Conservation (phyloP, 1,284 basidiomycete species). For the Veloboletus limbatus region DNA sequence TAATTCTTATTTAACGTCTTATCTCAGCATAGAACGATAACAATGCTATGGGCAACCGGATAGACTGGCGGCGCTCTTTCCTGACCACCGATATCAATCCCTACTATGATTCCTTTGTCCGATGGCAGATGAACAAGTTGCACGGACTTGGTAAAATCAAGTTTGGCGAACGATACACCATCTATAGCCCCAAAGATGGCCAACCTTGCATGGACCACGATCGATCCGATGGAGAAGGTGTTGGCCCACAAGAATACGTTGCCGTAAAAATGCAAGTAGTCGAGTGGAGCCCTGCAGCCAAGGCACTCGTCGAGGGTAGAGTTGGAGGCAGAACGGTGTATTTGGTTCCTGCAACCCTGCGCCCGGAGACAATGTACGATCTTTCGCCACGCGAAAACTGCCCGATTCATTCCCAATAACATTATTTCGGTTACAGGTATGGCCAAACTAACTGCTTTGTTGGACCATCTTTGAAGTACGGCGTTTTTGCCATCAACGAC, state of each 20-base stretch:
- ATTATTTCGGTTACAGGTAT: constrained; percentile 55
- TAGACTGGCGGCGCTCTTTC: constrained; percentile 97
- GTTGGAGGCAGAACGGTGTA: constrained; percentile 80
- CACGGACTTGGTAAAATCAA: constrained; percentile 87
- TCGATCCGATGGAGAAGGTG: constrained; percentile 90
- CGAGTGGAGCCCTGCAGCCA: constrained; percentile 70
- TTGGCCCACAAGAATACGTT: constrained; percentile 97
- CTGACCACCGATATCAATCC: constrained; percentile 95
- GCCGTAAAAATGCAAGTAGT: constrained; percentile 93
- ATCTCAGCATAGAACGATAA: constrained; percentile 64
- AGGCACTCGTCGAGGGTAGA: constrained; percentile 62
- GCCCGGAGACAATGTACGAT: constrained; percentile 92
- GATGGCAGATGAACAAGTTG: constrained; percentile 98
- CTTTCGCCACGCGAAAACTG: constrained; percentile 1
- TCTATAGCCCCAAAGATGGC: constrained; percentile 99
- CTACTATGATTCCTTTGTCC: constrained; percentile 96
- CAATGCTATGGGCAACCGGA: constrained; percentile 84
- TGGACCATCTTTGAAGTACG: constrained; percentile 89
- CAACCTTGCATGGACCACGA: constrained; percentile 99
- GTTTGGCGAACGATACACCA: constrained; percentile 98
- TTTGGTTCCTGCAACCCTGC: constrained; percentile 92
- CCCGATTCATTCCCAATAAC: constrained; percentile 11
- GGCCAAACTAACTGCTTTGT: constrained; percentile 99
- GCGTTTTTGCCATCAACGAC: constrained; percentile 85
- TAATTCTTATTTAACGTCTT: constrained; percentile 6